A percentile compares a stretch with the other conserved stretches of the same genome.
Conservation (phyloP, 495 filamentous ascomycete species). For the Penicillium steckii region DNA sequence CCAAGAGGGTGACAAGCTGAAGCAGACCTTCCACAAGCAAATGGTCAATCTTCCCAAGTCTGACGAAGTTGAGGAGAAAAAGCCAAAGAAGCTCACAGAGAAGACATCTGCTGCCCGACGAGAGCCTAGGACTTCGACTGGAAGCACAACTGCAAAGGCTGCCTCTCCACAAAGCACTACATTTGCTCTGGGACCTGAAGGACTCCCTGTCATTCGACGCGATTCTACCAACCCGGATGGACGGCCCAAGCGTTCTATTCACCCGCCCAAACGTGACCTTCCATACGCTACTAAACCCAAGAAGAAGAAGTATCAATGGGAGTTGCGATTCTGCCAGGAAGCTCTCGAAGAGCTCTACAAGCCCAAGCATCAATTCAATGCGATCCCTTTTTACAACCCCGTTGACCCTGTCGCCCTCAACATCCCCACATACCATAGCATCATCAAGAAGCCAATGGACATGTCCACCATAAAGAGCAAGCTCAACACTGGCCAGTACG, state of each 20-base stretch:
- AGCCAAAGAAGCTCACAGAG: constrained; percentile 50
- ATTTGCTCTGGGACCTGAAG: constrained; percentile 80
- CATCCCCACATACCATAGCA: constrained; percentile 87
- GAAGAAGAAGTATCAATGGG: constrained; percentile 88
- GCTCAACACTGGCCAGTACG: constrained; percentile 77
- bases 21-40: constrained; percentile 58
- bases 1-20: constrained; percentile 57
- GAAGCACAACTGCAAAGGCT: constrained; percentile 38
- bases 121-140: constrained; percentile 48
- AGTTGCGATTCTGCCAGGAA: constrained; percentile 86
- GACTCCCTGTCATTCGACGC: constrained; percentile 88
- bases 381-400: constrained; percentile 70
- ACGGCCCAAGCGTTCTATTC: constrained; percentile 90
- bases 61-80: constrained; percentile 61
- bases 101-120: constrained; percentile 53
- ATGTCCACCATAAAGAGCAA: constrained; percentile 73
- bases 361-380: constrained; percentile 61
- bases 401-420: constrained; percentile 94
- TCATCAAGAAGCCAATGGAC: constrained; percentile 98
- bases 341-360: constrained; percentile 77
- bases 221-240: constrained; percentile 75
- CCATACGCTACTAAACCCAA: constrained; percentile 80
- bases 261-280: constrained; percentile 86
- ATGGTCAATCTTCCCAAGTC: constrained; percentile 50
- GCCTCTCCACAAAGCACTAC: constrained; percentile 57